Evolutionary conservation across 371 early-diverging fungal species (phyloP), one percentile per base, ranked within the genome.

Genomic region (Fennellomyces sp.): DNA sequence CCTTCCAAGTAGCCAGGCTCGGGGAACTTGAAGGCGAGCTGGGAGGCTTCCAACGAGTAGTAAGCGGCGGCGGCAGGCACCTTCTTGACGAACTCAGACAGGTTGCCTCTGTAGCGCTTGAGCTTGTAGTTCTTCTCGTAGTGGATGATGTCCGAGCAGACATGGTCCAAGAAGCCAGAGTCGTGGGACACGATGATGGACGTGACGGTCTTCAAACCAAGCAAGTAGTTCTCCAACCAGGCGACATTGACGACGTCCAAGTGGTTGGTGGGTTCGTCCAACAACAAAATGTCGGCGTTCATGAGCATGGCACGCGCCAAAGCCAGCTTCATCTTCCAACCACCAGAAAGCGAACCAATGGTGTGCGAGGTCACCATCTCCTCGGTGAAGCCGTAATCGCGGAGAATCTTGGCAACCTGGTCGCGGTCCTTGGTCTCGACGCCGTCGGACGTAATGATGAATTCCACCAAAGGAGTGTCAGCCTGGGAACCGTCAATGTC

Each of bases 221-320:
- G 77, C 30, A 94, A 83, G 65, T 91, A 91, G 66, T 91, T 83
- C 63, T 91, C 91, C 15, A 95, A 72, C 93, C 92, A 95, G 25
- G 83, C 84, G 52, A 91, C 88, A 69, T 92, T 91, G 58, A 71
- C 78, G 31, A 85, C 88, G 73, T 95, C 94, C 85, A 95, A 80
- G 73, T 94, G 94, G 74, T 95, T 94, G 38, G 95, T 95, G 39
- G 95, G 95, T 76, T 95, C 95, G 72, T 95, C 95, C 57, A 95
- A 73, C 39, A 95, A 72, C 59, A 95, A 72, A 54, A 95, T 88
- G 67, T 94, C 93, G 23, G 94, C 93, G 38, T 91, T 86, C 73
- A 85, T 75, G 52, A 92, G 70, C 89, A 91, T 93, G 19, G 93
- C 90, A 61, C 90, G 82, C 35, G 93, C 92, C 60, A 95, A 80